Conservation (phyloP, 805 yeast genomes). For the Isabelozyma gotoi region DNA sequence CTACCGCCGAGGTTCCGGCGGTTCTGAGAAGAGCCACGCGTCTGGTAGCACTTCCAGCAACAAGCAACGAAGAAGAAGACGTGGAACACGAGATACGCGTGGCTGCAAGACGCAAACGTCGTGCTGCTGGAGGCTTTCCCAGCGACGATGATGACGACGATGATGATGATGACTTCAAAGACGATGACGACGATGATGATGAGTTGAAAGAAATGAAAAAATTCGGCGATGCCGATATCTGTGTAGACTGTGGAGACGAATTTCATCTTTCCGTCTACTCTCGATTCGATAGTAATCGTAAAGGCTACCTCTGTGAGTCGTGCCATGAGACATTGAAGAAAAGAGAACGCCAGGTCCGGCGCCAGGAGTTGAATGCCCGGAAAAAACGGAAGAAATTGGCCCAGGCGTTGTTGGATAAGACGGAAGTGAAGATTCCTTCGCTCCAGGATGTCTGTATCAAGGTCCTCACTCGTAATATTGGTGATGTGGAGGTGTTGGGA, state of each 20-base stretch:
- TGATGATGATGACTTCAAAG: slow-evolving; percentile 26
- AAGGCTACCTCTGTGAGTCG: slow-evolving; percentile 67
- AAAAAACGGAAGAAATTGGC: slow-evolving; percentile 79
- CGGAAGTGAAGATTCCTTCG: slow-evolving; percentile 60
- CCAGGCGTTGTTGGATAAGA: slow-evolving; percentile 75
- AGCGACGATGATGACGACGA: slow-evolving; percentile 34
- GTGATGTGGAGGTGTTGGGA: slow-evolving; percentile 78
- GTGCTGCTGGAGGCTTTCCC: slow-evolving; percentile 28
- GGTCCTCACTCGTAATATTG: slow-evolving; percentile 63
- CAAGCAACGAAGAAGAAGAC: slow-evolving; percentile 24
- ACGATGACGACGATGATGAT: slow-evolving; percentile 26
- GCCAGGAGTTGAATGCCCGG: slow-evolving; percentile 62
- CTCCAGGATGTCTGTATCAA: slow-evolving; percentile 82
- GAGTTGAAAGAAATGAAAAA: slow-evolving; percentile 22
- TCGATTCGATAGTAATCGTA: slow-evolving; percentile 45
- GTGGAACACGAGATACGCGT: slow-evolving; percentile 27
- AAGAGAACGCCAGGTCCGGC: slow-evolving; percentile 45
- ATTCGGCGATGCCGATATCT: slow-evolving; percentile 55
- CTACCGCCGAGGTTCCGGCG: slow-evolving; percentile 31
- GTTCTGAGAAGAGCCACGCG: too few species aligned
- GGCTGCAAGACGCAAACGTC: slow-evolving; percentile 44
- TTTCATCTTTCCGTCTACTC: slow-evolving; percentile 71
- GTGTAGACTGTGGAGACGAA: slow-evolving; percentile 60
- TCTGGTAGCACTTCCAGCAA: slow-evolving; percentile 8
- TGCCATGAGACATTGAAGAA: slow-evolving; percentile 47